These are phyloP conservation scores for Xylaria arbuscula DNA, from an alignment of 2,329 filamentous ascomycete genomes.

Conservation along the genomic window DNA sequence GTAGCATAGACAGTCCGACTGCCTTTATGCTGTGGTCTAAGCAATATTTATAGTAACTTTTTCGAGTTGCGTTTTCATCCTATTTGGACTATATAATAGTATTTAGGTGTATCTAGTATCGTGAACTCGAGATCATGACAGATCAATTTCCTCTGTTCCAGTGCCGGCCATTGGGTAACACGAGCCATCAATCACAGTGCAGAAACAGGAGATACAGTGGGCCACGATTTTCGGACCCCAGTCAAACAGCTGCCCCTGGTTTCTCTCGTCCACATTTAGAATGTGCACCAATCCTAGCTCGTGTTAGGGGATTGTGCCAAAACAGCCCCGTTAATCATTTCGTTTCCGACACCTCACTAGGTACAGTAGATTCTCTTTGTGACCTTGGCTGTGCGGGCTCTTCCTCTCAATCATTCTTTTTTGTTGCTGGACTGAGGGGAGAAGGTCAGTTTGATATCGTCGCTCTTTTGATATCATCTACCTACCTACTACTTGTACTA, in stretches of 20 bases:
- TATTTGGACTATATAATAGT: no score
- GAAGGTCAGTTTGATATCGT: slow-evolving; percentile 32
- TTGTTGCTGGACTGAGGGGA: slow-evolving; percentile 13
- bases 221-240: slow-evolving; percentile 9
- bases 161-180: background rate
- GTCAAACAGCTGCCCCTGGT: slow-evolving; percentile 31
- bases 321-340: slow-evolving; percentile 32
- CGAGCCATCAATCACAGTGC: slow-evolving; percentile 7
- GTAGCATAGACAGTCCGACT: no score
- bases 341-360: slow-evolving; percentile 10
- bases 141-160: background rate
- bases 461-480: slow-evolving; percentile 40
- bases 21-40: no score
- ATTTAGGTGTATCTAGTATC: background rate
- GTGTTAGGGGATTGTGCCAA: slow-evolving; percentile 30
- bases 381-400: slow-evolving; percentile 1
- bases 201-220: slow-evolving; percentile 3
- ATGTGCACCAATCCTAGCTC: slow-evolving; percentile 31
- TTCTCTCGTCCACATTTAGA: slow-evolving; percentile 24
- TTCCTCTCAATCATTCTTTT: slow-evolving; percentile 24
- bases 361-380: slow-evolving; percentile 15
- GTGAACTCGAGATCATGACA: slow-evolving; percentile 6
- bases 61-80: no score
- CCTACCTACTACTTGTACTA: background rate
- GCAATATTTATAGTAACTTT: no score